Evolutionary conservation across 2,329 filamentous ascomycete species (phyloP).

Genomic region (Tolypocladium cylindrosporum): DNA sequence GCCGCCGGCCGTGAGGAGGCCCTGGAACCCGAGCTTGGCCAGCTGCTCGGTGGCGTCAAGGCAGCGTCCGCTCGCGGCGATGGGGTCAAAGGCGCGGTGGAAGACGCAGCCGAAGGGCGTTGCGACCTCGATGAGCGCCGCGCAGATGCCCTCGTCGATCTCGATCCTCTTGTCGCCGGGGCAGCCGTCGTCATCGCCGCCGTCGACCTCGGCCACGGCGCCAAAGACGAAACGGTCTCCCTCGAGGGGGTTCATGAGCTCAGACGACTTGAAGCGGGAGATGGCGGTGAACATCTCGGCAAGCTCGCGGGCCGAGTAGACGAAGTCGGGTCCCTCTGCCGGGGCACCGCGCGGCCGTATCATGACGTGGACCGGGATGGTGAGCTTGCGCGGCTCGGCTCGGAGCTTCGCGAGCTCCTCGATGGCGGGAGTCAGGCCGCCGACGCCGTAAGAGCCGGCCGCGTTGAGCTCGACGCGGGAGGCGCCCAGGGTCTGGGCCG

Average conservation of each 20-base stretch:
- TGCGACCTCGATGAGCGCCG: slow-evolving; percentile 29
- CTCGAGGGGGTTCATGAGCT: slow-evolving; percentile 23
- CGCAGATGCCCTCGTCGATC: slow-evolving; percentile 32
- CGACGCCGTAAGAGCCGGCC: slow-evolving; percentile 35
- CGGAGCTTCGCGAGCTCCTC: slow-evolving; percentile 25
- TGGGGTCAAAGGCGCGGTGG: slow-evolving; percentile 45
- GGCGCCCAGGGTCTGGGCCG: slow-evolving; percentile 32
- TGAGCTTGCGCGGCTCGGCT: slow-evolving; percentile 6
- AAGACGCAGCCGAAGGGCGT: slow-evolving; percentile 37
- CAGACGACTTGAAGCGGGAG: slow-evolving; percentile 22
- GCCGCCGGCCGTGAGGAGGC: slow-evolving; percentile 44
- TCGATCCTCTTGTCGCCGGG: slow-evolving; percentile 5
- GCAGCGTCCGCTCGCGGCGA: slow-evolving; percentile 19
- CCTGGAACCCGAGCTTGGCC: slow-evolving; percentile 34
- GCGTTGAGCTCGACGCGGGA: slow-evolving; percentile 45
- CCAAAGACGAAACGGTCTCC: slow-evolving; percentile 52
- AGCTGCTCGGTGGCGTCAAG: slow-evolving; percentile 22
- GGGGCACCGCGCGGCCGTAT: slow-evolving; percentile 35
- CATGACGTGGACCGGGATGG: slow-evolving; percentile 41
- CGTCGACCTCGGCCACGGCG: slow-evolving; percentile 19
- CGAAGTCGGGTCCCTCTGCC: slow-evolving; percentile 27
- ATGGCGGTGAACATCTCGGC: slow-evolving; percentile 32
- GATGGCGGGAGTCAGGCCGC: slow-evolving; percentile 40
- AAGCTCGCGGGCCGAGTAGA: slow-evolving; percentile 36
- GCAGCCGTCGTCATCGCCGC: neutral